phyloP scores from a whole-genome alignment of 2,329 filamentous ascomycete species.

The Trichoderma sp. region DNA sequence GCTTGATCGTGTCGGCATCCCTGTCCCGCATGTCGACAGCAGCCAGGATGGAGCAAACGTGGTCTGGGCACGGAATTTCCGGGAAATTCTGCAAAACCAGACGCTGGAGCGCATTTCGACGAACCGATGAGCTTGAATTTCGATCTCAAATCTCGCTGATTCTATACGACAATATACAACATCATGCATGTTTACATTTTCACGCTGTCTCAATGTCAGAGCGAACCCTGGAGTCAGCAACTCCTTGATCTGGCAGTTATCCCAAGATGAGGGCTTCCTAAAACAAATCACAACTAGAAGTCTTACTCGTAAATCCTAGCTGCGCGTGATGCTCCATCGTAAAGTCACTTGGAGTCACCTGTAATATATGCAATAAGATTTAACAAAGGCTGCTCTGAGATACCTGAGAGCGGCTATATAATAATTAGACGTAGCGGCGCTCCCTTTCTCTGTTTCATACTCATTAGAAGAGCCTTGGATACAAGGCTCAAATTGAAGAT shows the following conservation, averaged over 20 bases:
- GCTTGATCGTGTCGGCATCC: conserved; percentile 42
- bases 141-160: not conserved
- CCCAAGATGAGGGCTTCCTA: conserved; percentile 21
- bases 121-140: not conserved
- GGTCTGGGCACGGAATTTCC: conserved; percentile 49
- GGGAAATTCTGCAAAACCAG: conserved; percentile 42
- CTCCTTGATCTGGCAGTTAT: conserved; percentile 27
- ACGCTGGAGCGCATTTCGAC: conserved; percentile 28
- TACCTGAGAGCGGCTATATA: not conserved
- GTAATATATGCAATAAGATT: conserved; percentile 27
- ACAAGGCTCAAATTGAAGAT: not conserved
- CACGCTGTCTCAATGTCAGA: conserved; percentile 33
- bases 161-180: not conserved
- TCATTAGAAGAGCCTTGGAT: not conserved
- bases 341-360: conserved; percentile 28
- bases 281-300: conserved; percentile 29
- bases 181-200: conserved; percentile 36
- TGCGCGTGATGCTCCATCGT: conserved; percentile 30
- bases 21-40: conserved; percentile 42
- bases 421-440: not conserved
- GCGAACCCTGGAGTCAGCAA: conserved; percentile 34
- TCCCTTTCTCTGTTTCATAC: not conserved
- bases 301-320: conserved; percentile 31
- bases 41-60: conserved; percentile 30
- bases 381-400: not conserved